A percentile compares a stretch with the other conserved stretches of the same genome.
phyloP scores from a whole-genome alignment of 1,284 basidiomycete genomes.

The Pyrrhoderma lamaoense region DNA sequence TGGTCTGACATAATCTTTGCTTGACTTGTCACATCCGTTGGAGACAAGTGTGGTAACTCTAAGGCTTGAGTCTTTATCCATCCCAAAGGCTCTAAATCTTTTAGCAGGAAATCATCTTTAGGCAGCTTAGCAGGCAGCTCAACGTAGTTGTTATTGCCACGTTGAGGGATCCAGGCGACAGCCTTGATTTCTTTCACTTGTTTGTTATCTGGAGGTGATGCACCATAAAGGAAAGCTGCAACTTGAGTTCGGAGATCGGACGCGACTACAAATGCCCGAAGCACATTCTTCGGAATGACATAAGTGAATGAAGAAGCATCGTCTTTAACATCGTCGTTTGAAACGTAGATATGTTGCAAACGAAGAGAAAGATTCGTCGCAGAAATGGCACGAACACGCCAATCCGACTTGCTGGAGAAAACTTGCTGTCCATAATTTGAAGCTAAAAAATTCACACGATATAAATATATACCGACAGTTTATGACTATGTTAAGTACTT shows the following conservation, averaged over 20 bases:
- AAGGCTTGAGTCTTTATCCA: conserved; percentile 97
- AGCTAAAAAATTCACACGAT: conserved; percentile 36
- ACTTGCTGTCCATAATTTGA: conserved; percentile 98
- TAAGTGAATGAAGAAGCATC: conserved; percentile 92
- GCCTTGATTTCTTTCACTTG: conserved; percentile 99
- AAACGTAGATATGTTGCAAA: conserved; percentile 97
- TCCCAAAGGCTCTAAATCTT: conserved; percentile 92
- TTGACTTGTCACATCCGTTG: conserved; percentile 92
- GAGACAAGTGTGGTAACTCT: conserved; percentile 88
- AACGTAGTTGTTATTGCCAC: conserved; percentile 90
- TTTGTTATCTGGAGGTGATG: conserved; percentile 91
- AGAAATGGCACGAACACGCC: conserved; percentile 95
- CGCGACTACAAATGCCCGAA: conserved; percentile 91
- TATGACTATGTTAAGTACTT: conserved; percentile 26
- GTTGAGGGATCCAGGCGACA: conserved; percentile 92
- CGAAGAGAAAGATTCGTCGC: conserved; percentile 95
- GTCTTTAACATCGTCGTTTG: conserved; percentile 98
- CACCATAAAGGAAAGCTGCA: conserved; percentile 90
- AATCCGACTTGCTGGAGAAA: conserved; percentile 98
- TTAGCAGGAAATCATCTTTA: conserved; percentile 89
- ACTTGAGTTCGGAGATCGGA: conserved; percentile 96
- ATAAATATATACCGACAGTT: neutral
- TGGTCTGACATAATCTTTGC: conserved; percentile 96
- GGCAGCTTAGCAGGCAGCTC: conserved; percentile 85
- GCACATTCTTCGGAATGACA: conserved; percentile 95